phyloP scores from a whole-genome alignment of 306 rosid genomes.

The Canavalia ensiformis region DNA sequence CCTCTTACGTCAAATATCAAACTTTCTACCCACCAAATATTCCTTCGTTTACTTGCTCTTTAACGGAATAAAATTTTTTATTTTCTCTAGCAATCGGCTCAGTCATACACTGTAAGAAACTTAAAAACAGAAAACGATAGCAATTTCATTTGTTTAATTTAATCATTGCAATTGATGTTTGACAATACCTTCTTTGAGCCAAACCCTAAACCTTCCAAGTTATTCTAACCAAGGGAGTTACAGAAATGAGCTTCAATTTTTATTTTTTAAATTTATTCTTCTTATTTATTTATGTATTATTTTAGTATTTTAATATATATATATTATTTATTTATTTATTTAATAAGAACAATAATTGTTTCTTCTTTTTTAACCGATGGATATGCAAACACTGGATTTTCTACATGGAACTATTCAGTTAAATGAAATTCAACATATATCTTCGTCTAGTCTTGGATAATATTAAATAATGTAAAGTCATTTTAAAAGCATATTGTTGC shows the following conservation, averaged over 20 bases:
- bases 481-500: conserved; percentile 4
- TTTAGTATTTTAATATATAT: too few species aligned
- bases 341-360: neutral
- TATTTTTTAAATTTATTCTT: neutral
- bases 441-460: conserved; percentile 32
- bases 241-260: too few species aligned
- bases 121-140: neutral
- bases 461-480: conserved; percentile 26
- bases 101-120: neutral
- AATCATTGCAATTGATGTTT: neutral
- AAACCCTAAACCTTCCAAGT: neutral
- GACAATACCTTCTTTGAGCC: neutral
- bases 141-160: neutral
- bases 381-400: conserved; percentile 8
- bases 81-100: neutral
- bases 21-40: conserved; percentile 37
- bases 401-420: conserved; percentile 24
- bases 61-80: neutral
- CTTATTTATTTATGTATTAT: too few species aligned
- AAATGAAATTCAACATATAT: conserved; percentile 7
- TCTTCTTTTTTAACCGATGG: neutral
- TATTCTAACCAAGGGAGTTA: too few species aligned
- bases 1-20: conserved; percentile 4
- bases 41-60: conserved; percentile 24
- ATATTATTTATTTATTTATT: too few species aligned